Conservation (phyloP, 192 early-diverging fungal genomes). For the Mycoemilia scoparia region DNA sequence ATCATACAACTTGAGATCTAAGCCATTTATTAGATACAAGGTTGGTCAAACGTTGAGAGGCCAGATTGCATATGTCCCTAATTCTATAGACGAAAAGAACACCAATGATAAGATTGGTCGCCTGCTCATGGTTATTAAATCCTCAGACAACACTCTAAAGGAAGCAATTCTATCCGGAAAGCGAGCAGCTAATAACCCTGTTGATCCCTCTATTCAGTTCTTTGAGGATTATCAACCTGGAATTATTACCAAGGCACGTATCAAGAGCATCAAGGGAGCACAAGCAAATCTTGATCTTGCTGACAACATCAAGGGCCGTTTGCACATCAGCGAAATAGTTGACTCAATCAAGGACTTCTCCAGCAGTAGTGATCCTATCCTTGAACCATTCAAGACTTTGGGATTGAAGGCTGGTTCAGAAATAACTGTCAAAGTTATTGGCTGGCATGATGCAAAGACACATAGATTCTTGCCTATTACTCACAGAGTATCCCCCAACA, state of each 20-base stretch:
- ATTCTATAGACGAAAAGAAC: background rate
- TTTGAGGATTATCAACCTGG: slow-evolving; percentile 34
- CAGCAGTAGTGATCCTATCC: slow-evolving; percentile 8
- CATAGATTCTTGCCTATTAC: slow-evolving; percentile 48
- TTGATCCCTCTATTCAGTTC: slow-evolving; percentile 20
- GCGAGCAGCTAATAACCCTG: slow-evolving; percentile 15
- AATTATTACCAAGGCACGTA: slow-evolving; percentile 14
- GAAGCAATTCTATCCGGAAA: background rate
- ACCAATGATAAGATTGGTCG: slow-evolving; percentile 7
- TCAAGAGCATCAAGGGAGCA: slow-evolving; percentile 26
- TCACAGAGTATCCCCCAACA: slow-evolving; percentile 25
- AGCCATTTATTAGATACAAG: slow-evolving; percentile 43
- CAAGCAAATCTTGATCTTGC: slow-evolving; percentile 49
- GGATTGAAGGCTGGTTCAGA: slow-evolving; percentile 13
- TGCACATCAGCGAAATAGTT: slow-evolving; percentile 54
- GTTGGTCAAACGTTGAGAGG: slow-evolving; percentile 33
- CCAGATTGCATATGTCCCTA: slow-evolving; percentile 17
- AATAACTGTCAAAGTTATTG: slow-evolving; percentile 48
- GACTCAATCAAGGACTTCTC: slow-evolving; percentile 20
- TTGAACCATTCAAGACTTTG: slow-evolving; percentile 12
- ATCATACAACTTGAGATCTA: slow-evolving; percentile 36
- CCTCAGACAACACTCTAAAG: background rate
- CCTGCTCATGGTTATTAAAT: slow-evolving; percentile 10
- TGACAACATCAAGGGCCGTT: slow-evolving; percentile 46
- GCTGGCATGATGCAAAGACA: slow-evolving; percentile 38